Conservation (phyloP, 2,329 filamentous ascomycete genomes). For the Monilinia fructigena region DNA sequence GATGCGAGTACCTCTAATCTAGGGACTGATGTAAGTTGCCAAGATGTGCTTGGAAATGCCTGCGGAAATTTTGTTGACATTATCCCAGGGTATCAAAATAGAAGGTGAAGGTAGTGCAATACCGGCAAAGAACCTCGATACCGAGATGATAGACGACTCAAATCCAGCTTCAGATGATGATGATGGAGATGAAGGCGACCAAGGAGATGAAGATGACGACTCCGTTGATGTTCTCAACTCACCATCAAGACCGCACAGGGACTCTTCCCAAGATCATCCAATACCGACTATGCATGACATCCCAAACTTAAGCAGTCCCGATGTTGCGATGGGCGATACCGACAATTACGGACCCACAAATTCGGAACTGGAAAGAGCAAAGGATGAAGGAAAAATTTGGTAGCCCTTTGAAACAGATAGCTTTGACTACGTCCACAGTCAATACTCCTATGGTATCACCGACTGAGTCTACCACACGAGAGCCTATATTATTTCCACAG, state of each 20-base stretch:
- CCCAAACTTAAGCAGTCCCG: constrained; percentile 23
- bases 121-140: constrained; percentile 35
- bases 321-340: constrained; percentile 28
- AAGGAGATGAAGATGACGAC: constrained; percentile 50
- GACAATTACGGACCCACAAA: constrained; percentile 24
- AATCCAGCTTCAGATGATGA: constrained; percentile 37
- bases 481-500: background rate
- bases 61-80: constrained; percentile 19
- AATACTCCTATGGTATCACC: constrained; percentile 34
- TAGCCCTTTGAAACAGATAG: constrained; percentile 38
- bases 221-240: constrained; percentile 38
- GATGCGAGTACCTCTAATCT: constrained; percentile 21
- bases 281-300: constrained; percentile 18
- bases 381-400: constrained; percentile 33
- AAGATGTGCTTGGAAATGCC: background rate
- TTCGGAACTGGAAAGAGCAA: constrained; percentile 26
- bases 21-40: constrained; percentile 33
- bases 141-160: constrained; percentile 39
- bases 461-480: constrained; percentile 1
- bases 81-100: constrained; percentile 32
- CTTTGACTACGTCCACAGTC: constrained; percentile 35
- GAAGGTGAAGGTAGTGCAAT: constrained; percentile 28
- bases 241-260: constrained; percentile 36
- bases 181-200: constrained; percentile 36
- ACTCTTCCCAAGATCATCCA: constrained; percentile 27